Percentiles rank a stretch among this genome's conserved stretches.
These are phyloP conservation scores for Euryodendron excelsum DNA, from an alignment of 148 eudicot species.

Conservation along the genomic window DNA sequence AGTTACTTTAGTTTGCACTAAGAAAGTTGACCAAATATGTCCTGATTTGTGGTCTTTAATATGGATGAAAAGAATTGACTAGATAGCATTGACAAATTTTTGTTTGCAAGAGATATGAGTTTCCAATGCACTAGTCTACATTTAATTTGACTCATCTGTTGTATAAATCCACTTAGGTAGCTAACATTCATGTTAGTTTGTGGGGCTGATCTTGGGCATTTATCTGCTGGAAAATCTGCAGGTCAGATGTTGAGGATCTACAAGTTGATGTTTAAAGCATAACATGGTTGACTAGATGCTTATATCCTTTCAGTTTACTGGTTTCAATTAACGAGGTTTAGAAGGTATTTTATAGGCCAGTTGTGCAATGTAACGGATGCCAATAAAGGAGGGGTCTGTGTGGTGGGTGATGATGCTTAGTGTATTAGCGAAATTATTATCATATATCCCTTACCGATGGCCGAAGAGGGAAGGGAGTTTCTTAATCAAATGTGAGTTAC, in stretches of 20 bases:
- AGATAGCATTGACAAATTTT: not conserved
- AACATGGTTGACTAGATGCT: too few species aligned
- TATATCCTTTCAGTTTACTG: not conserved
- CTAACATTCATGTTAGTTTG: not conserved
- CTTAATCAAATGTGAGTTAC: not conserved
- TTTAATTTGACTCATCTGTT: not conserved
- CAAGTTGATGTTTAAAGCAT: not conserved
- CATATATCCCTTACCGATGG: not conserved
- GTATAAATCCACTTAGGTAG: not conserved
- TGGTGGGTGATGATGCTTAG: not conserved
- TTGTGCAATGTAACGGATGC: not conserved
- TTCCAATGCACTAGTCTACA: not conserved
- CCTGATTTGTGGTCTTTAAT: not conserved
- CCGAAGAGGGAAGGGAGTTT: not conserved
- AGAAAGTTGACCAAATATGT: slow-evolving; percentile 7
- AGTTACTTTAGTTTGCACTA: not conserved
- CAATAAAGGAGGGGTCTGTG: not conserved
- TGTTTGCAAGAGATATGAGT: not conserved
- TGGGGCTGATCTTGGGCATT: not conserved
- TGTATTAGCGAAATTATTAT: not conserved
- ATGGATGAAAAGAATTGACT: not conserved
- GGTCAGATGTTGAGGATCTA: not conserved
- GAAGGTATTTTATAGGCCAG: not conserved
- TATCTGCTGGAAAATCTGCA: not conserved
- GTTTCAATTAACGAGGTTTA: not conserved